These are phyloP conservation scores for Lupinus albus DNA, from an alignment of 306 rosid species.

Conservation along the genomic window DNA sequence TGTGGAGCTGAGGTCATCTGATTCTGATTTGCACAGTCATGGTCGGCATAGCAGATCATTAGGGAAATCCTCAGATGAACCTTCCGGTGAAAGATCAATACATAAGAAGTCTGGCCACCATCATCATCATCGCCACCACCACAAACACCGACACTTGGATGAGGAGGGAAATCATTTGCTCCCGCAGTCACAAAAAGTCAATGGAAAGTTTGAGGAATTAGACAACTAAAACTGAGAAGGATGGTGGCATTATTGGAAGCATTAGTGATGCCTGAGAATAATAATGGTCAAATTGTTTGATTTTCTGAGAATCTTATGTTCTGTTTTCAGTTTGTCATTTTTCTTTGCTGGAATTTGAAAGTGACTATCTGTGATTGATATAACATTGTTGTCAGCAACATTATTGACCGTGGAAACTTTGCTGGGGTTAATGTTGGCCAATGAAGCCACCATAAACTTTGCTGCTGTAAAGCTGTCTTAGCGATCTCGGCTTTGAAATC, in stretches of 20 bases:
- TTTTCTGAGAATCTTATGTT: neutral
- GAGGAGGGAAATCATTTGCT: constrained; percentile 45
- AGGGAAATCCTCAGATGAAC: constrained; percentile 61
- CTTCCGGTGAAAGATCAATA: constrained; percentile 45
- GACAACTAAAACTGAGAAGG: constrained; percentile 21
- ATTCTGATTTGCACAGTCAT: constrained; percentile 44
- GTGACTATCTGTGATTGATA: constrained; percentile 2
- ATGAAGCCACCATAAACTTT: too few species aligned
- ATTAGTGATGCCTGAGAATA: constrained; percentile 29
- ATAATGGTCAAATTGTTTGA: constrained; percentile 39
- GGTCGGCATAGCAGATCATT: constrained; percentile 51
- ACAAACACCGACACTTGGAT: constrained; percentile 40
- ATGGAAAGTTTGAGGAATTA: constrained; percentile 37
- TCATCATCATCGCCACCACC: constrained; percentile 45
- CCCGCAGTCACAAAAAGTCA: constrained; percentile 30
- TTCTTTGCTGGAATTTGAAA: constrained; percentile 18
- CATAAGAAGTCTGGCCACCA: constrained; percentile 49
- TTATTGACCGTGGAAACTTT: constrained; percentile 10
- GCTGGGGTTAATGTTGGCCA: constrained; percentile 8
- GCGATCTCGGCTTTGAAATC: neutral
- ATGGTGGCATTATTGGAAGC: constrained; percentile 31
- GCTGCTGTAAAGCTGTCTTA: neutral
- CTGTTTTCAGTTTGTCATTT: constrained; percentile 23
- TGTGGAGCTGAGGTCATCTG: constrained; percentile 53
- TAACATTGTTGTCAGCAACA: neutral